Conservation (phyloP, 306 rosid species). For the barrel medic (Medicago truncatula) region MtrunA17r5.0-ANR NC_053044.1:30489501-30490000, state of each 20-base stretch:
- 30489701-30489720: conserved; percentile 21
- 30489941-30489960: too few species aligned
- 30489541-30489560: conserved; percentile 51
- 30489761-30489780: neutral
- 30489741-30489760: conserved; percentile 15
- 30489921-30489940: too few species aligned
- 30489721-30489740: neutral
- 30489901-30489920: too few species aligned
- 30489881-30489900: too few species aligned
- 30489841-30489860: too few species aligned
- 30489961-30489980: too few species aligned
- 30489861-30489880: too few species aligned
- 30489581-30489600: conserved; percentile 6
- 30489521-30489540: conserved; percentile 42
- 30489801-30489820: too few species aligned
- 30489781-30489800: too few species aligned
- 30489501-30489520: conserved; percentile 2
- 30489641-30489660: conserved; percentile 37
- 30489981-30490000: too few species aligned
- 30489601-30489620: conserved; percentile 45
- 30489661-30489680: conserved; percentile 38
- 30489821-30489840: too few species aligned
- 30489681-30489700: conserved; percentile 38
- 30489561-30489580: conserved; percentile 44
- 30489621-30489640: conserved; percentile 15